These are phyloP conservation scores for Viridothelium virens DNA, from an alignment of 495 filamentous ascomycete species.

Conservation along the genomic window DNA sequence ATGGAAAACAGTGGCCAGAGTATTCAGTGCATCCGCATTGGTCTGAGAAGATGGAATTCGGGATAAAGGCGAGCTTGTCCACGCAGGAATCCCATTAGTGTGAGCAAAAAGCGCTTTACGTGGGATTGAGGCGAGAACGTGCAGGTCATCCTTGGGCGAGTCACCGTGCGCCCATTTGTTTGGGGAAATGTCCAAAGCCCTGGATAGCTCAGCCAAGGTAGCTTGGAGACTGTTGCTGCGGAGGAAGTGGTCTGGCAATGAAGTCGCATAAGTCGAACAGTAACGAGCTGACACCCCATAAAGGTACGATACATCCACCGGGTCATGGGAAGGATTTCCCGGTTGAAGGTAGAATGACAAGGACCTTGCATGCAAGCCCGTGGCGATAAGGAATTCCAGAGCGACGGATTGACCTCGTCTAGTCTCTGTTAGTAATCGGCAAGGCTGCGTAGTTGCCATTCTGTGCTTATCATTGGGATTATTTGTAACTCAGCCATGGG, in stretches of 20 bases:
- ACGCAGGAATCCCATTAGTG: conserved; percentile 20
- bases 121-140: conserved; percentile 51
- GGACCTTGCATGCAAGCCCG: conserved; percentile 45
- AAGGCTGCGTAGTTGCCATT: conserved; percentile 14
- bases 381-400: conserved; percentile 47
- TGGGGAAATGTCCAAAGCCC: conserved; percentile 39
- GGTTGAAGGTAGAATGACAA: conserved; percentile 48
- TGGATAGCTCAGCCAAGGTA: conserved; percentile 9
- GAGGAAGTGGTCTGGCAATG: conserved; percentile 50
- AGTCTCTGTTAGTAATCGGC: not conserved
- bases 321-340: conserved; percentile 39
- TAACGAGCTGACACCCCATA: conserved; percentile 50
- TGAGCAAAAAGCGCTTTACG: conserved; percentile 47
- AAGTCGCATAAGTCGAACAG: conserved; percentile 48
- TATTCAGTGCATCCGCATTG: conserved; percentile 47
- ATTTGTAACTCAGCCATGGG: not conserved
- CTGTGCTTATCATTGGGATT: conserved; percentile 1
- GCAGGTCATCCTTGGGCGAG: conserved; percentile 47
- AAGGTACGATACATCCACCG: conserved; percentile 47
- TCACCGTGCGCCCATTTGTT: conserved; percentile 47
- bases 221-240: conserved; percentile 29
- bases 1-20: conserved; percentile 49
- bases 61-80: conserved; percentile 43
- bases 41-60: conserved; percentile 45
- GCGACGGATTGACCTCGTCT: conserved; percentile 36